Percentiles rank a stretch among this genome's conserved stretches.
Conservation (phyloP, 371 early-diverging fungal species). For the Dichotomocladium elegans region DNA sequence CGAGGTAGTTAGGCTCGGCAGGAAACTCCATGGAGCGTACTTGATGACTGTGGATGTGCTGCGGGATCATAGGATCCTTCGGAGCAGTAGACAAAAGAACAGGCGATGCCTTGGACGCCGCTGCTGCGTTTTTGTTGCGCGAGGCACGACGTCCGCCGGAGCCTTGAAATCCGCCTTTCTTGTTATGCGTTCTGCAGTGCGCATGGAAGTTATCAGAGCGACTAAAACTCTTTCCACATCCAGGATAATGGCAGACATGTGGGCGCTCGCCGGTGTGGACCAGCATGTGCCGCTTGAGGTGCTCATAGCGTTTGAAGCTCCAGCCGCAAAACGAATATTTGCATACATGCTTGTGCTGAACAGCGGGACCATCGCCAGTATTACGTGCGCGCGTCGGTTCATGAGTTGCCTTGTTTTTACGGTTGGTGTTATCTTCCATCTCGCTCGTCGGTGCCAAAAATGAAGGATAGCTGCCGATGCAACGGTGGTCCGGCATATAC, state of each 20-base stretch:
- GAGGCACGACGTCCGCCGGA: neutral
- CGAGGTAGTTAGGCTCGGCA: too few species aligned
- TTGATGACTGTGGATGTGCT: too few species aligned
- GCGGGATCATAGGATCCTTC: neutral
- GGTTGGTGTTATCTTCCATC: neutral
- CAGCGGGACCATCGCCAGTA: neutral
- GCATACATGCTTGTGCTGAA: slow-evolving; percentile 49
- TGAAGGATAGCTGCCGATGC: neutral
- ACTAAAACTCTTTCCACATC: slow-evolving; percentile 70
- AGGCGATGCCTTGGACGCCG: neutral
- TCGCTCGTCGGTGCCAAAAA: neutral
- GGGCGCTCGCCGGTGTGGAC: slow-evolving; percentile 65
- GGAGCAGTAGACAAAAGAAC: neutral
- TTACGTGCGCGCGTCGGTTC: neutral
- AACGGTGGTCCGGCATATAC: neutral
- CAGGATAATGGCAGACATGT: slow-evolving; percentile 62
- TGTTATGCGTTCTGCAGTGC: slow-evolving; percentile 54
- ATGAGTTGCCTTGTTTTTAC: neutral
- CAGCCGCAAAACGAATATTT: slow-evolving; percentile 51
- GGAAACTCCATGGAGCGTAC: too few species aligned
- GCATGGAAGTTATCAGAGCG: slow-evolving; percentile 74
- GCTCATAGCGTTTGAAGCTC: slow-evolving; percentile 79
- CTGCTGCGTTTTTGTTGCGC: neutral
- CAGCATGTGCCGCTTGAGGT: slow-evolving; percentile 76
- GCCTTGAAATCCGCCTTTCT: slow-evolving; percentile 19